These are phyloP conservation scores for Penicillium mononematosum DNA, from an alignment of 495 filamentous ascomycete species.

Conservation along the genomic window DNA sequence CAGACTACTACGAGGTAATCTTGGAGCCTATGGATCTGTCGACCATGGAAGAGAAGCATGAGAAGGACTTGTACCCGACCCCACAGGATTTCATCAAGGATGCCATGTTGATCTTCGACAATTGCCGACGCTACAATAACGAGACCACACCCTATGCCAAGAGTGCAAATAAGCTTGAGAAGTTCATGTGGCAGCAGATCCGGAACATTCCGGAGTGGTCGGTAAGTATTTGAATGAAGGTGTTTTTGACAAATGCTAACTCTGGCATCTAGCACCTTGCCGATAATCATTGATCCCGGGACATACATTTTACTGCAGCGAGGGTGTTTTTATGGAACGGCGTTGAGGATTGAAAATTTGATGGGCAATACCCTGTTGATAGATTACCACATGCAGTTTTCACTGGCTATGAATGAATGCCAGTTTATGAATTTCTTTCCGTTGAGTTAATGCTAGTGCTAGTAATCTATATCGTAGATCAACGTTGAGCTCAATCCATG, in stretches of 20 bases:
- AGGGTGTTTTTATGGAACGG: conserved; percentile 23
- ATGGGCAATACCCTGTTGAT: conserved; percentile 31
- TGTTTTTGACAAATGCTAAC: neutral
- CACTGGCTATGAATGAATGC: conserved; percentile 10
- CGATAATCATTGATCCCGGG: conserved; percentile 38
- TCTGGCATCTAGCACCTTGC: conserved; percentile 46
- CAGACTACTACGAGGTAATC: conserved; percentile 98
- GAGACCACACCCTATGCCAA: conserved; percentile 95
- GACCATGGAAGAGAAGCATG: conserved; percentile 94
- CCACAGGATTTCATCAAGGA: conserved; percentile 94
- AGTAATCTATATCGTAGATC: neutral
- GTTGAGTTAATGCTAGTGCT: no score
- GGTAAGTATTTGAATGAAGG: conserved; percentile 44
- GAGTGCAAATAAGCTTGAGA: conserved; percentile 91
- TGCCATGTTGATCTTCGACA: conserved; percentile 88
- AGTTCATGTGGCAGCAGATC: conserved; percentile 94
- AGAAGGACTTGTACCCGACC: conserved; percentile 85
- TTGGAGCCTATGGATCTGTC: conserved; percentile 95
- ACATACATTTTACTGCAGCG: conserved; percentile 11
- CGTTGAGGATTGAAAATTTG: conserved; percentile 20
- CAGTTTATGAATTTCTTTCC: neutral
- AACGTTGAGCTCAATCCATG: neutral
- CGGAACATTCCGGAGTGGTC: conserved; percentile 95
- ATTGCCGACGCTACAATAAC: conserved; percentile 94
- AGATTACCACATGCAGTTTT: conserved; percentile 9